A percentile compares a stretch with the other conserved stretches of the same genome.
These are phyloP conservation scores for barrel medic (Medicago truncatula) DNA, from an alignment of 306 rosid species.

Conservation along the genomic window DNA sequence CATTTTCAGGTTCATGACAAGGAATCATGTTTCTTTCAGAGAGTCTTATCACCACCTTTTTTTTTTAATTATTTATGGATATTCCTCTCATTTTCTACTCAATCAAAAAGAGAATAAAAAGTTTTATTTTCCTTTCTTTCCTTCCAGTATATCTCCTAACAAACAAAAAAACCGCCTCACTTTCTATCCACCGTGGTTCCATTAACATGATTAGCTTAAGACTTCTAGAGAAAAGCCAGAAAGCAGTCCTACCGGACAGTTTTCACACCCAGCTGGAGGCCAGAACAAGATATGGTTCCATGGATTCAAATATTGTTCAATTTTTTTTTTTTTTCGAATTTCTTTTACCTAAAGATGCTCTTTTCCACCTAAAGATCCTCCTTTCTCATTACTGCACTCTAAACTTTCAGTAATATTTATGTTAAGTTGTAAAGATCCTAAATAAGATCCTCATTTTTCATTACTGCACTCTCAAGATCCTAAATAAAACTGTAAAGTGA, in stretches of 20 bases:
- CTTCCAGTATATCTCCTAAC: too few species aligned
- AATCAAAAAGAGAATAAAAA: too few species aligned
- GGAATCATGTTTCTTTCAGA: not conserved
- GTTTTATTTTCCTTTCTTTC: too few species aligned
- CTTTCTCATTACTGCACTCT: not conserved
- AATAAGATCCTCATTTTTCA: too few species aligned
- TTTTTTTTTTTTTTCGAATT: not conserved
- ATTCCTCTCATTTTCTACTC: not conserved
- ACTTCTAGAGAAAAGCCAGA: not conserved
- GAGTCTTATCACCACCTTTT: not conserved
- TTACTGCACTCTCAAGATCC: too few species aligned
- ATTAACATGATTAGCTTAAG: not conserved
- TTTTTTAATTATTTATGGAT: not conserved
- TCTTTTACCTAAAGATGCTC: not conserved
- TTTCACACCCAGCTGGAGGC: not conserved
- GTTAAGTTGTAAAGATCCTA: too few species aligned
- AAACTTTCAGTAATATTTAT: too few species aligned
- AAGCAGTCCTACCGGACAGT: not conserved
- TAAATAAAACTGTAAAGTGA: too few species aligned
- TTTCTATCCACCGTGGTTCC: not conserved
- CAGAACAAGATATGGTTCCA: not conserved
- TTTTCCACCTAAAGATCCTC: not conserved
- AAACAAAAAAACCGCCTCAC: not conserved
- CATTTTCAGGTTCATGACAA: constrained; percentile 17
- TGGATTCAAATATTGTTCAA: not conserved